A percentile compares a stretch with the other conserved stretches of the same genome.
Conservation (phyloP, 2,329 filamentous ascomycete genomes). For the Mycosphaerella arachidis region DNA sequence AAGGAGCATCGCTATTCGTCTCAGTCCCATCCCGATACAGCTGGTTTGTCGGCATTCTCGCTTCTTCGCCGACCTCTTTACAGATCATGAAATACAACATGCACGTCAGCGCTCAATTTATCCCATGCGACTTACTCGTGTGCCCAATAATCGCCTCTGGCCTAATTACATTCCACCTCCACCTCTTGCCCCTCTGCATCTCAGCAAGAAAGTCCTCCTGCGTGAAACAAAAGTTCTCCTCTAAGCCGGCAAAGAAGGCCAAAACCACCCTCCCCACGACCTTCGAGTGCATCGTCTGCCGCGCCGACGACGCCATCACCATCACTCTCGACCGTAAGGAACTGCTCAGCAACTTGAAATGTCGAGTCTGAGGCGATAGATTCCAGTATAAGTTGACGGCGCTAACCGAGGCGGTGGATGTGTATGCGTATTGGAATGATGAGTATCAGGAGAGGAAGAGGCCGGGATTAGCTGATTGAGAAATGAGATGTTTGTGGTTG, state of each 20-base stretch:
- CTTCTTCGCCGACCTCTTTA: constrained; percentile 33
- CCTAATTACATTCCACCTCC: constrained; percentile 30
- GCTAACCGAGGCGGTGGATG: neutral
- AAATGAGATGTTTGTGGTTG: neutral
- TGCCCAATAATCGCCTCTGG: constrained; percentile 30
- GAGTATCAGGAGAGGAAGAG: neutral
- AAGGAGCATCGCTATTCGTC: constrained; percentile 31
- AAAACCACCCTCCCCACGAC: neutral
- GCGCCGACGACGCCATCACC: neutral
- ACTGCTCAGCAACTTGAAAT: neutral
- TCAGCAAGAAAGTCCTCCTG: constrained; percentile 44
- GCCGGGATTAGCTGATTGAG: neutral
- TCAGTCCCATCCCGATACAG: constrained; percentile 35
- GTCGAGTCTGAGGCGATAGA: neutral
- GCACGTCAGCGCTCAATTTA: constrained; percentile 40
- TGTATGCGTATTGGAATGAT: neutral
- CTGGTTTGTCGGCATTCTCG: constrained; percentile 35
- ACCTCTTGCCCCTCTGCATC: constrained; percentile 24
- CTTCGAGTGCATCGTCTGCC: neutral
- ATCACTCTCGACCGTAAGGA: neutral
- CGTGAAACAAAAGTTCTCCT: constrained; percentile 53
- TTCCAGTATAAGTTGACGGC: neutral
- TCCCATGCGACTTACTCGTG: constrained; percentile 28
- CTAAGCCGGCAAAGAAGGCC: constrained; percentile 10
- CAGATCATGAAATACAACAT: constrained; percentile 40